Evolutionary conservation across 345 rosid genomes (phyloP).

Genomic region (Orychophragmus violaceus): DNA sequence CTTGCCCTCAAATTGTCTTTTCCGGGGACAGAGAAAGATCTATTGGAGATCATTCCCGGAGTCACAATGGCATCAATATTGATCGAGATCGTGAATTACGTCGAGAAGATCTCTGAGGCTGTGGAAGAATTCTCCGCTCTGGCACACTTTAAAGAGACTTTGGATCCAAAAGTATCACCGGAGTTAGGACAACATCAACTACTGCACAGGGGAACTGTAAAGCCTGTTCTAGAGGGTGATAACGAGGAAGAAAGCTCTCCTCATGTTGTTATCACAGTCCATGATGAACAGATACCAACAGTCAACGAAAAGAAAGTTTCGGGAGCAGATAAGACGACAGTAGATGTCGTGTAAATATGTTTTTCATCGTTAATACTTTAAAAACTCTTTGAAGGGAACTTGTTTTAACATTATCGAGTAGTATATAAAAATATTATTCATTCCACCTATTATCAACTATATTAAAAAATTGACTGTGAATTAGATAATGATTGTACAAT

Average conservation of each 20-base stretch:
- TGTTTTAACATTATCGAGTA: background rate
- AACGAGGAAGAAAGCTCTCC: slow-evolving; percentile 2
- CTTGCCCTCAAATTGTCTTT: slow-evolving; percentile 34
- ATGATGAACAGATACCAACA: slow-evolving; percentile 24
- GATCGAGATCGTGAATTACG: slow-evolving; percentile 39
- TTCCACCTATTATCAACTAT: background rate
- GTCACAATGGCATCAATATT: slow-evolving; percentile 57
- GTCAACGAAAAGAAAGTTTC: slow-evolving; percentile 19
- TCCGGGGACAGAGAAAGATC: slow-evolving; percentile 26
- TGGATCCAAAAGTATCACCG: slow-evolving; percentile 32
- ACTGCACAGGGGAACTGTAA: slow-evolving; percentile 54
- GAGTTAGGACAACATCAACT: slow-evolving; percentile 37
- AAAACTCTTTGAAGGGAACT: slow-evolving; percentile 1
- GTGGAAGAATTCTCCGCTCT: slow-evolving; percentile 45
- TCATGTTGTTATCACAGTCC: slow-evolving; percentile 39
- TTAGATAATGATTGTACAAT: background rate
- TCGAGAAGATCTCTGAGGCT: slow-evolving; percentile 47
- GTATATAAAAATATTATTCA: background rate
- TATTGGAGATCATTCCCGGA: slow-evolving; percentile 46
- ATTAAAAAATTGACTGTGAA: background rate
- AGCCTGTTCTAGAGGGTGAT: slow-evolving; percentile 42
- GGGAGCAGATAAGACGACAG: slow-evolving; percentile 2
- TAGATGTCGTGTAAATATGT: slow-evolving; percentile 30
- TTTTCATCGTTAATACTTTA: background rate
- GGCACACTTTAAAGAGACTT: slow-evolving; percentile 45